Conservation (phyloP, 2,329 filamentous ascomycete species). For the Atkinsonella hypoxylon region DNA sequence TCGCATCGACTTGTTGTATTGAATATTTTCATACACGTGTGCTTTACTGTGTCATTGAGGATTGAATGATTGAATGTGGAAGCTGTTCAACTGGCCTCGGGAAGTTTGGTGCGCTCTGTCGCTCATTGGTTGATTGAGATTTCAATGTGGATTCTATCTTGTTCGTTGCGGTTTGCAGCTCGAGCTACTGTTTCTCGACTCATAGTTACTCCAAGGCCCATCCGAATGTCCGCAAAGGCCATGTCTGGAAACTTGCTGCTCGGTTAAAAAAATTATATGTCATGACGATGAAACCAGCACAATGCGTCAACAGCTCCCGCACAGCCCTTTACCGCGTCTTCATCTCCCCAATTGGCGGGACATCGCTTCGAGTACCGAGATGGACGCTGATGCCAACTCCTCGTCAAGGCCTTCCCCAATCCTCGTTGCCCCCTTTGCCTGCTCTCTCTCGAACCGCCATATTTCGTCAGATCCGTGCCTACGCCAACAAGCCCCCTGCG, state of each 20-base stretch:
- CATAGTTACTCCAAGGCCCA: no score
- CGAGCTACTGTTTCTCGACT: background rate
- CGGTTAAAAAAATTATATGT: no score
- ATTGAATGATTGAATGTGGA: background rate
- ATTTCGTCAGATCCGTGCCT: background rate
- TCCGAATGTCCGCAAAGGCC: no score
- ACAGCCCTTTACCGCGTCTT: constrained; percentile 35
- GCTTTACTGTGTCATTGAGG: background rate
- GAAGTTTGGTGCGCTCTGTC: background rate
- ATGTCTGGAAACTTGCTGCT: no score
- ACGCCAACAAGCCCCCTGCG: background rate
- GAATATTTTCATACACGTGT: no score
- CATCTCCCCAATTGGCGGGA: constrained; percentile 15
- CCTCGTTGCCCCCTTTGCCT: background rate
- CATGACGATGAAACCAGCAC: constrained; percentile 23
- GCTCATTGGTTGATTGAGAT: background rate
- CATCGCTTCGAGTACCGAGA: background rate
- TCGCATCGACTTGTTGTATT: no score
- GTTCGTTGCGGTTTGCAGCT: background rate
- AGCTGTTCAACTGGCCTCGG: background rate
- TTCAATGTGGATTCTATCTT: background rate
- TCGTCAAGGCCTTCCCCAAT: background rate
- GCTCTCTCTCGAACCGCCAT: background rate
- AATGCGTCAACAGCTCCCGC: constrained; percentile 32
- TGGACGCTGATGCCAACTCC: background rate